Conservation (phyloP, 441 rosid genomes). For the Eutrema salsugineum region DNA sequence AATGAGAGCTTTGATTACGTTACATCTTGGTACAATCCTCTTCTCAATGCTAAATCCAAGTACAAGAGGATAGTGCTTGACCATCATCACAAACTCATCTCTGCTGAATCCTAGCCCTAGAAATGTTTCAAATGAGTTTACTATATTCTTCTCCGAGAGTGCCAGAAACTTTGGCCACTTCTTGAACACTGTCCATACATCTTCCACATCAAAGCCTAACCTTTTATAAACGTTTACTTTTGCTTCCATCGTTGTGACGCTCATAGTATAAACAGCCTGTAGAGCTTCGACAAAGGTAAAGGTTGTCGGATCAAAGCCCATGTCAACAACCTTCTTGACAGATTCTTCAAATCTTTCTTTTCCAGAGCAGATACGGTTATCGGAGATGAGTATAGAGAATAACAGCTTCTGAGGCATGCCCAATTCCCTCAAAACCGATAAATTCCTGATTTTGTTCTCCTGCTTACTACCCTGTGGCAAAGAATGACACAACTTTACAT, state of each 20-base stretch:
- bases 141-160: neutral
- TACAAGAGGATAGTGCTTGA: no score
- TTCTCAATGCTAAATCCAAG: slow-evolving; percentile 3
- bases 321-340: slow-evolving; percentile 14
- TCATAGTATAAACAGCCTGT: neutral
- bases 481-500: neutral
- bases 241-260: neutral
- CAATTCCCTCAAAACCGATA: neutral
- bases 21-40: slow-evolving; percentile 40
- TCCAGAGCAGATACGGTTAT: neutral
- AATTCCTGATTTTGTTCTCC: neutral
- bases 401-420: neutral
- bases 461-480: neutral
- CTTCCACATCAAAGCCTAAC: slow-evolving; percentile 24
- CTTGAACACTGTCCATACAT: slow-evolving; percentile 25
- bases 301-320: slow-evolving; percentile 28
- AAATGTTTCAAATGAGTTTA: no score
- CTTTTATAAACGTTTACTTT: neutral
- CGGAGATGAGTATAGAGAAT: neutral
- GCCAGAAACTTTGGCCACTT: neutral
- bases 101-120: no score
- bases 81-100: no score
- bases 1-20: slow-evolving; percentile 16
- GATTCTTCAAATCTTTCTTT: slow-evolving; percentile 1
- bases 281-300: slow-evolving; percentile 15